These are phyloP conservation scores for Sarcomyxa edulis DNA, from an alignment of 768 basidiomycete species.

Conservation along the genomic window DNA sequence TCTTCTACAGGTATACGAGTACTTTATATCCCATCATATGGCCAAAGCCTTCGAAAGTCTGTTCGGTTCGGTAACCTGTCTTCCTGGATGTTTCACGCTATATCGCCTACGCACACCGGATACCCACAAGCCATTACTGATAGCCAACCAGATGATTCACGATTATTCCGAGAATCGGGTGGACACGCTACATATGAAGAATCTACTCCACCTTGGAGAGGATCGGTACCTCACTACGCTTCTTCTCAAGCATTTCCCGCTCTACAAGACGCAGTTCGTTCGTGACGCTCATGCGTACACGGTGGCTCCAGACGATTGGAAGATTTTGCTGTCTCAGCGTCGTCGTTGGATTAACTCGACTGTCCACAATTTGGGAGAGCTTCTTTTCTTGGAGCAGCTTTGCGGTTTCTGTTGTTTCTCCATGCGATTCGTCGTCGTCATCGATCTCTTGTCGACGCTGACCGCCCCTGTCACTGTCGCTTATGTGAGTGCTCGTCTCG, in stretches of 20 bases:
- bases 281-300: constrained; percentile 93
- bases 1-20: constrained; percentile 79
- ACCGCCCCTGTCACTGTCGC: constrained; percentile 84
- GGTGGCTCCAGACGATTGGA: constrained; percentile 95
- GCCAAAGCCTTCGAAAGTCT: constrained; percentile 97
- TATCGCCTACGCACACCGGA: constrained; percentile 94
- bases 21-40: constrained; percentile 98
- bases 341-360: constrained; percentile 99
- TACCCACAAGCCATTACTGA: constrained; percentile 90
- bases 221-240: constrained; percentile 98
- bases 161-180: constrained; percentile 97
- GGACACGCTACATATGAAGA: constrained; percentile 98
- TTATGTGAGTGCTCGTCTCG: constrained; percentile 57
- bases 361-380: constrained; percentile 91
- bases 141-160: constrained; percentile 84
- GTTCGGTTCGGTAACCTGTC: constrained; percentile 97
- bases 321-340: constrained; percentile 89
- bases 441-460: constrained; percentile 86
- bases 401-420: constrained; percentile 99
- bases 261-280: constrained; percentile 92
- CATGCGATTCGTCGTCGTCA: constrained; percentile 97
- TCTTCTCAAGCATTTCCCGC: constrained; percentile 91
- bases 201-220: constrained; percentile 94
- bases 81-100: constrained; percentile 98
- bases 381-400: constrained; percentile 85